Conservation (phyloP, 2,329 filamentous ascomycete species). For the Arthrobotrys pseudoclavata region DNA sequence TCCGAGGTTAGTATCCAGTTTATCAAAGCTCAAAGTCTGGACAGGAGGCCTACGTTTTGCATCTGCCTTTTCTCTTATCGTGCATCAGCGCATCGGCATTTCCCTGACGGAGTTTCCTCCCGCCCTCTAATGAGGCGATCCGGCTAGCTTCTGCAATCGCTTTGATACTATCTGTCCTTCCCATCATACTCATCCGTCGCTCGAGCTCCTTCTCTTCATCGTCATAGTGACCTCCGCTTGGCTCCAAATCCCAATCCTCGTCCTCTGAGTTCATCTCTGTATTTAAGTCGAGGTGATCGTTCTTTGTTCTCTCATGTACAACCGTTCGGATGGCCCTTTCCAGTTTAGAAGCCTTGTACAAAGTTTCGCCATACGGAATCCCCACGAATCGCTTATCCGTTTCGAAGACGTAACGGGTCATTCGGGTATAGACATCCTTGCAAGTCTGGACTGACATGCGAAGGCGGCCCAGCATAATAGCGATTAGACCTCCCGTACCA, state of each 20-base stretch:
- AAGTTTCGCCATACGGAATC: slow-evolving; percentile 86
- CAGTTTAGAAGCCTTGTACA: slow-evolving; percentile 96
- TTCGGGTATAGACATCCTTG: slow-evolving; percentile 95
- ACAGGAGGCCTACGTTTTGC: slow-evolving; percentile 55
- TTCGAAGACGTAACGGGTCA: slow-evolving; percentile 95
- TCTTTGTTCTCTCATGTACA: slow-evolving; percentile 74
- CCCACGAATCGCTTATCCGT: slow-evolving; percentile 98
- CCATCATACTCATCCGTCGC: slow-evolving; percentile 55
- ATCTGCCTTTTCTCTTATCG: slow-evolving; percentile 58
- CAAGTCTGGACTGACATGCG: slow-evolving; percentile 94
- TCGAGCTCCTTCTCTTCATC: slow-evolving; percentile 56
- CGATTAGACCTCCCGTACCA: slow-evolving; percentile 94
- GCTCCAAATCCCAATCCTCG: slow-evolving; percentile 58
- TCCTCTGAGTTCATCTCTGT: slow-evolving; percentile 57
- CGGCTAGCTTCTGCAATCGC: slow-evolving; percentile 57
- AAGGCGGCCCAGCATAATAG: slow-evolving; percentile 93
- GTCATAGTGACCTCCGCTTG: slow-evolving; percentile 53
- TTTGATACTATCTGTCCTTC: slow-evolving; percentile 56
- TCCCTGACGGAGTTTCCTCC: slow-evolving; percentile 32
- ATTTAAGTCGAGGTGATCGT: slow-evolving; percentile 51
- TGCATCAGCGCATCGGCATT: slow-evolving; percentile 55
- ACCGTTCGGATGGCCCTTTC: slow-evolving; percentile 93
- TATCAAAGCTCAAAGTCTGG: neutral
- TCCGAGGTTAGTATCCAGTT: neutral
- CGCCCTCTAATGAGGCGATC: slow-evolving; percentile 16